Base-by-base conservation (phyloP, 495 filamentous ascomycete species). In the Xylaria nigripes region DNA sequence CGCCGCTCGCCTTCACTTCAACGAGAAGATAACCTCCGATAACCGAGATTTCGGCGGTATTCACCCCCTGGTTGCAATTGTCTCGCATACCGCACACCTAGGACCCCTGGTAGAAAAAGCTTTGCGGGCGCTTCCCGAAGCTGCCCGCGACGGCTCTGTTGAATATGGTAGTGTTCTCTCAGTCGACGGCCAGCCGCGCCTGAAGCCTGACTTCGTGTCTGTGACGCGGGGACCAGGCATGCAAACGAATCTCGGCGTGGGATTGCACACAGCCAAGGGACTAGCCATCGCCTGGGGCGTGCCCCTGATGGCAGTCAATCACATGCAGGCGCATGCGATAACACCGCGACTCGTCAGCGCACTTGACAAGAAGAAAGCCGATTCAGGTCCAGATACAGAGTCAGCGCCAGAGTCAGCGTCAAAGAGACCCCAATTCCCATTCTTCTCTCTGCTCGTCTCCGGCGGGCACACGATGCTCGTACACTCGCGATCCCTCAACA, bases 321-420 rank as follows among this genome's bases (percentile, higher is more conserved):
- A 98, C 68, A 97, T 98, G 93, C 91, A 96, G 65, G 93, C 92
- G 13, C 93, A 98, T 68, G 82, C 91, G 2, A 67, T 98, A 45
- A 97, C 93, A 6, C 87, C 91, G 6, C 79, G 86, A 2, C 81
- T 98, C n/a, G 81, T 88, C 1, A 67, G 74, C 9, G 86, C 86
- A 2, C 67, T 95, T 30, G 58, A 68, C 23, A 38, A 32, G 21
- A 21, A 38, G n/a, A 13, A 24, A 51, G 9, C 29, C 3, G 27
- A 30, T 23, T 5, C 34, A 32, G 6, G 5, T 18, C 13, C 2
- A 7, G n/a, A n/a, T n/a, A n/a, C n/a, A 7, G 47, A 40, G 53
- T 3, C 15, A 38, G 42, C 42, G 42, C 13, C n/a, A 21, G n/a
- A 50, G 1, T 41, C 27, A 9, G 21, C n/a, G 2, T 27, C 22